Percentiles rank a stretch among this genome's conserved stretches.
These are phyloP conservation scores for Candida peoriensis DNA, from an alignment of 805 yeast species.

Conservation along the genomic window DNA sequence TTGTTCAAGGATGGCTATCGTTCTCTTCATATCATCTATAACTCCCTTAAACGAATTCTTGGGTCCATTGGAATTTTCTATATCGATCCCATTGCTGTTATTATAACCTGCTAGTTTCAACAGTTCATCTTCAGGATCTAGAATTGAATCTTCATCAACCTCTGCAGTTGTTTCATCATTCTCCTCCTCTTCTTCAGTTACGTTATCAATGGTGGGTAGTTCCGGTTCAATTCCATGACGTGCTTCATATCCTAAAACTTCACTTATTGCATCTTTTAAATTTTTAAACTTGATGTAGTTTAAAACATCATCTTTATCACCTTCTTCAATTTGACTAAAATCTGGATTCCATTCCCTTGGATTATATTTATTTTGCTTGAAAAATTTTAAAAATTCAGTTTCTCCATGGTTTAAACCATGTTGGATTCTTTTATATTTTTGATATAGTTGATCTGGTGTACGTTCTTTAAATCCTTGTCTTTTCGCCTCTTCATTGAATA, in stretches of 20 bases:
- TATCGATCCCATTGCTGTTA: not conserved
- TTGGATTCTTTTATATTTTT: constrained; percentile 24
- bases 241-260: constrained; percentile 10
- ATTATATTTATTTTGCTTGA: constrained; percentile 15
- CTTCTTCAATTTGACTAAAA: constrained; percentile 6
- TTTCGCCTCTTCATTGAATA: constrained; percentile 20
- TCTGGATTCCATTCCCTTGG: constrained; percentile 23
- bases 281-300: constrained; percentile 12
- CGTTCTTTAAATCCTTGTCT: constrained; percentile 21
- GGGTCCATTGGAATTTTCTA: not conserved
- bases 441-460: constrained; percentile 24
- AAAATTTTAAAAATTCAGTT: constrained; percentile 16
- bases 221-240: constrained; percentile 3
- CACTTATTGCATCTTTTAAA: constrained; percentile 14
- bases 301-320: constrained; percentile 9
- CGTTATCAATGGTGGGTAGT: too few relatives aligned
- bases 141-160: constrained; percentile 1
- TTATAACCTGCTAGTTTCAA: constrained; percentile 17
- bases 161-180: not conserved
- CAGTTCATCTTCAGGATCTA: constrained; percentile 17
- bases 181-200: not conserved
- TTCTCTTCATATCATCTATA: not conserved
- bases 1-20: constrained; percentile 8
- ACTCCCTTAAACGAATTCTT: not conserved
- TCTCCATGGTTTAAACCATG: constrained; percentile 23